Base-by-base conservation (phyloP, 108 stramenopile species). In the Chaetoceros tenuissimus region DNA sequence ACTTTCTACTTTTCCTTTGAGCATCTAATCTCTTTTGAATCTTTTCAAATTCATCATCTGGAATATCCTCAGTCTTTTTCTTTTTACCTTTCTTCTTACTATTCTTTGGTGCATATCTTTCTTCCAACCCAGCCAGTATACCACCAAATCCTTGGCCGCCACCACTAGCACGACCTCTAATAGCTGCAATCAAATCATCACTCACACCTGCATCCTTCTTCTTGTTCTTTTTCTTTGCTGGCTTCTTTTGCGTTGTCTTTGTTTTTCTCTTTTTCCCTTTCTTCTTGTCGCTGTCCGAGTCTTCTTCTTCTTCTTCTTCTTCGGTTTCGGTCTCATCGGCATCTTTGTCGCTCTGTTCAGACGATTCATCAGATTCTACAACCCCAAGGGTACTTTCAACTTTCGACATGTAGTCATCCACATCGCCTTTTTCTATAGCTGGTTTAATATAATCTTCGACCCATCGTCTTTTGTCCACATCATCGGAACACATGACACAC, bases 391-490 rank as follows among this genome's bases (percentile, higher is more conserved):
- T 74, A 64, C 65, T 82, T n/a, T 75, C 34, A 20, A 84, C 57
- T n/a, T 45, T 70, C n/a, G 53, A 49, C 20, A n/a, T 60, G 31
- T 67, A 79, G 55, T 81, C 64, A 0, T 52, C 20, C 2, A 81
- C 74, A 24, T 74, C 53, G 10, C 81, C 82, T 29, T 56, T 58
- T 31, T 71, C 67, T 46, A 90, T 73, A 21, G 89, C 89, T n/a
- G 89, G 89, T 13, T 65, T 53, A 25, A 90, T 79, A 46, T 79
- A 87, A 68, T 90, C 89, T 55, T 82, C 78, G 46, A 79, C 69
- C 89, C 89, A 90, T 43, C 89, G 78, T 24, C 55, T 47, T 22
- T 72, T 64, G 72, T 90, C 89, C 8, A 47, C 43, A 47, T 72
- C 74, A 5, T 75, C 63, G 48, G 78, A 80, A 13, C 82, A 67